Base-by-base conservation (phyloP, 2,329 filamentous ascomycete genomes). In the Xylaria arbuscula region DNA sequence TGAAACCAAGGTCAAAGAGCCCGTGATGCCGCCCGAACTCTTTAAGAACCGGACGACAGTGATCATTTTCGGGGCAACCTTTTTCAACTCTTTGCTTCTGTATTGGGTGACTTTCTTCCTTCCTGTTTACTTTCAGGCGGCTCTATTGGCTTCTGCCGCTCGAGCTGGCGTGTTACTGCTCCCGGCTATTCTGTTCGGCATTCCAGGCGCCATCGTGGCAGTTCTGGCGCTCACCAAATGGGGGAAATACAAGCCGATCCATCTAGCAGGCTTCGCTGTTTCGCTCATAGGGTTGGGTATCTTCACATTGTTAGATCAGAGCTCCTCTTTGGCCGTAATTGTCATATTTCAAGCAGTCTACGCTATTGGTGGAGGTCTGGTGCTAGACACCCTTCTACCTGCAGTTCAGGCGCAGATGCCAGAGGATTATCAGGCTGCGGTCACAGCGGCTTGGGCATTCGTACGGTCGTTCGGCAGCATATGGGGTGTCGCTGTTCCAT, bases 91-190 rank as follows among this genome's bases (percentile, higher is more conserved):
- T 3, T 64, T 81, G 4, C 68, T 82, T 2, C 64, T 77, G 0
- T 77, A 76, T 48, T 81, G 79, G 76, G 66, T 76, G 15, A 68
- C 77, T 17, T 80, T 77, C 72, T 83, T 83, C 67, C 64, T 83
- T 0, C 81, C 82, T 0, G 72, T 84, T 2, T 85, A 83, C 71
- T 84, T 84, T 67, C 81, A 84, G 62, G 76, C 76, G 1, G 78
- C 83, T 73, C 1, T 76, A 73, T 8, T 72, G 75, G 6, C 40
- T 71, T 3, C 58, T 34, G 19, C 59, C 42, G 2, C 22, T 15
- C 47, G 32, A 13, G 32, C 59, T 24, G 59, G 59, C 34, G 59
- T 53, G 8, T 17, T 32, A 4, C 13, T 53, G 7, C 50, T 53
- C 10, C 50, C 50, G 24, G 4, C 7, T 34, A 53, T 32, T 11